A percentile compares a stretch with the other conserved stretches of the same genome.
phyloP scores from a whole-genome alignment of 306 rosid species.

The Rosa rugosa region DNA sequence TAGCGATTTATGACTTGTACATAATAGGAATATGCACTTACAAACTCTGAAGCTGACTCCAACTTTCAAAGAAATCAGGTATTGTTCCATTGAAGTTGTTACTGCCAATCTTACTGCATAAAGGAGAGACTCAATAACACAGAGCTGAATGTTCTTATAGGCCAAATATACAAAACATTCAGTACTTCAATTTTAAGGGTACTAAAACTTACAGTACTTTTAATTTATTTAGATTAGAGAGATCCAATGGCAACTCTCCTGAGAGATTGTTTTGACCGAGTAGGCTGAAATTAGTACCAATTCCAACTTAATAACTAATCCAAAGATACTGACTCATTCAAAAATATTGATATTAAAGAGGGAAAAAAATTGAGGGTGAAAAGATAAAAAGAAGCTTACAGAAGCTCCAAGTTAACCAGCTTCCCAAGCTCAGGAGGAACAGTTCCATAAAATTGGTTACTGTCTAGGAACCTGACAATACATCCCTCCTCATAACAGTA shows the following conservation, averaged over 20 bases:
- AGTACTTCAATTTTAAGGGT: too few species aligned
- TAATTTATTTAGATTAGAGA: slow-evolving; percentile 20
- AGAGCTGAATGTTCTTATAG: too few species aligned
- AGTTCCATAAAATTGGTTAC: slow-evolving; percentile 8
- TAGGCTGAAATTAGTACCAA: neutral
- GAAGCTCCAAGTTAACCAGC: neutral
- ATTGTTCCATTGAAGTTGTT: slow-evolving; percentile 34
- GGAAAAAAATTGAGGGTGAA: too few species aligned
- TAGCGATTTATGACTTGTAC: too few species aligned
- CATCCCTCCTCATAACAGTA: neutral
- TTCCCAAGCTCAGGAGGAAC: slow-evolving; percentile 24
- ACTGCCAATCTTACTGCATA: slow-evolving; percentile 31
- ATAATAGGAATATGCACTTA: neutral
- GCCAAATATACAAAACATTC: too few species aligned
- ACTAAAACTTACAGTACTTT: slow-evolving; percentile 19
- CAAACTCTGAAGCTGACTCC: slow-evolving; percentile 13
- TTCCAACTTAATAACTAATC: too few species aligned
- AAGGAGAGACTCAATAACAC: too few species aligned
- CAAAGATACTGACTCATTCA: too few species aligned
- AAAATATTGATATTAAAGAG: too few species aligned
- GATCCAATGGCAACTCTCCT: slow-evolving; percentile 14
- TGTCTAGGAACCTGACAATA: slow-evolving; percentile 11
- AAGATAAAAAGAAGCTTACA: slow-evolving; percentile 14
- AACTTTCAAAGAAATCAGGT: slow-evolving; percentile 1
- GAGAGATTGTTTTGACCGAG: slow-evolving; percentile 30